Conservation (phyloP, 1,284 basidiomycete genomes). For the Trichosporon coremiiforme region DNA sequence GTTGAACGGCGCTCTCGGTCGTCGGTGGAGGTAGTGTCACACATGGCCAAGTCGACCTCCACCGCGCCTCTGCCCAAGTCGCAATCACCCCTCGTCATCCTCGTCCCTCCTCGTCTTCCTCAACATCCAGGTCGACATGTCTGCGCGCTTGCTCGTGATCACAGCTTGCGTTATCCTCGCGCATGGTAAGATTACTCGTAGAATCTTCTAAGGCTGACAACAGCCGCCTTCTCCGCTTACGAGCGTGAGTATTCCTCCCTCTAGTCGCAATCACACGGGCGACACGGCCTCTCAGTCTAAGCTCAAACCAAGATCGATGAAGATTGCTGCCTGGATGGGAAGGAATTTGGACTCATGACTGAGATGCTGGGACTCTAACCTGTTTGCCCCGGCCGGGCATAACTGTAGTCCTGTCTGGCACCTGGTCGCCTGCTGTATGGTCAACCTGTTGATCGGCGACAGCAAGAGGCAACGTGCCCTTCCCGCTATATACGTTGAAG, state of each 20-base stretch:
- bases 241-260: conserved; percentile 43
- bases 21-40: not conserved
- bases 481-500: too few species aligned
- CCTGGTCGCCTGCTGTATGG: too few species aligned
- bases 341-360: too few species aligned
- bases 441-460: too few species aligned
- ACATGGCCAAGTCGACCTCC: not conserved
- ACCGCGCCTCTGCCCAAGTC: not conserved
- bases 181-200: not conserved
- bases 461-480: too few species aligned
- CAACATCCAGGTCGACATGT: conserved; percentile 10
- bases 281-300: too few species aligned
- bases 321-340: too few species aligned
- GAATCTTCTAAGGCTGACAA: conserved; percentile 18
- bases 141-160: conserved; percentile 35
- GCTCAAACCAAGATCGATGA: too few species aligned
- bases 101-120: not conserved
- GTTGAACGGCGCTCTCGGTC: not conserved
- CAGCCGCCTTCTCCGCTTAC: conserved; percentile 56
- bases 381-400: too few species aligned
- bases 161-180: conserved; percentile 40
- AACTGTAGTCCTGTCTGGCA: too few species aligned
- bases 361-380: too few species aligned
- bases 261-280: not conserved
- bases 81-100: not conserved